Conservation (phyloP, 768 basidiomycete genomes). For the Auricularia sp. region DNA sequence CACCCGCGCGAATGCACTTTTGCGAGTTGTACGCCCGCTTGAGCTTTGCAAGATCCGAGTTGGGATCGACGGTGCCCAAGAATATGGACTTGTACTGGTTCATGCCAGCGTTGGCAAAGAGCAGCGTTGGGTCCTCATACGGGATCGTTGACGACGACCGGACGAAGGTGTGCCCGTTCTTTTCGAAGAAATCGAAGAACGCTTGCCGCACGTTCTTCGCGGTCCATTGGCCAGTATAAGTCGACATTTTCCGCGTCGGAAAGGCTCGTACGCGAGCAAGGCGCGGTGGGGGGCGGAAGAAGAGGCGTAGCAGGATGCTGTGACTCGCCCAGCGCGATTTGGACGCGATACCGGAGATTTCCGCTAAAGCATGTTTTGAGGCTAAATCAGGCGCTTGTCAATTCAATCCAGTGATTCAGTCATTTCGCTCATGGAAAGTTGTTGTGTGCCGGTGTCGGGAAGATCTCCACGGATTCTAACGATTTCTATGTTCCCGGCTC, state of each 20-base stretch:
- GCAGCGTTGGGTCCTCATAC: constrained; percentile 93
- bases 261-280: background rate
- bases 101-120: constrained; percentile 99
- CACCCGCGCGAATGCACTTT: constrained; percentile 97
- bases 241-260: background rate
- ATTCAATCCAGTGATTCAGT: too few relatives aligned
- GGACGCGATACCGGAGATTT: background rate
- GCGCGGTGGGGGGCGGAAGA: background rate
- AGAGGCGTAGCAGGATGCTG: background rate
- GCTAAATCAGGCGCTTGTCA: too few relatives aligned
- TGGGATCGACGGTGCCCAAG: constrained; percentile 93
- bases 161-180: constrained; percentile 76
- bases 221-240: constrained; percentile 42
- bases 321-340: background rate
- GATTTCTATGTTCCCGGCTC: too few relatives aligned
- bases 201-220: constrained; percentile 75
- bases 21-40: constrained; percentile 94
- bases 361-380: too few relatives aligned
- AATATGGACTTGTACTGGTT: constrained; percentile 97
- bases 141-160: constrained; percentile 89
- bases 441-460: too few relatives aligned
- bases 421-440: too few relatives aligned
- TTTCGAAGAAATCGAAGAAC: constrained; percentile 83
- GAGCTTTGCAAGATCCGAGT: constrained; percentile 82
- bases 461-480: too few relatives aligned